Evolutionary conservation across 306 rosid species (phyloP).

Genomic region (Potentilla sterilis): DNA sequence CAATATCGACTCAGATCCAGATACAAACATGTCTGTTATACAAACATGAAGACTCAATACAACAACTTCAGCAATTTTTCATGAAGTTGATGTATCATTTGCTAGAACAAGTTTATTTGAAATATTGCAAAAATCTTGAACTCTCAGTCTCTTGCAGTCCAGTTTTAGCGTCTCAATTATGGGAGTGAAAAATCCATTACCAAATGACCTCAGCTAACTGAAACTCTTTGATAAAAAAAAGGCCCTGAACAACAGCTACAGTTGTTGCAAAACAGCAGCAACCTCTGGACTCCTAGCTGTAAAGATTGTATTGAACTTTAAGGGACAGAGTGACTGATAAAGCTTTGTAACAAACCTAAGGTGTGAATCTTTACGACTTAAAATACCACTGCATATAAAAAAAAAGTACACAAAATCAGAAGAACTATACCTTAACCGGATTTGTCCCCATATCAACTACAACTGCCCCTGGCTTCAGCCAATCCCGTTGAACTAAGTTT

Average conservation of each 20-base stretch:
- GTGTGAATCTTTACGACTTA: not conserved
- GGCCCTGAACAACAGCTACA: too few species aligned
- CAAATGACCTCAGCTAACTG: too few species aligned
- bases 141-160: too few species aligned
- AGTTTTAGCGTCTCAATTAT: too few species aligned
- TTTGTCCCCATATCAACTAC: constrained; percentile 57
- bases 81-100: not conserved
- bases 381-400: not conserved
- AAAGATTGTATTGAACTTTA: not conserved
- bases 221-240: too few species aligned
- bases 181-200: too few species aligned
- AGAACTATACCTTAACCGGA: constrained; percentile 36
- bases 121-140: too few species aligned
- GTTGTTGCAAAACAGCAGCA: too few species aligned
- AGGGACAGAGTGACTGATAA: not conserved
- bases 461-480: constrained; percentile 56
- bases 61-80: not conserved
- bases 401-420: not conserved
- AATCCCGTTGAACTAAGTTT: constrained; percentile 37
- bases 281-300: too few species aligned
- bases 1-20: too few species aligned
- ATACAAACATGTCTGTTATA: too few species aligned
- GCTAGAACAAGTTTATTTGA: not conserved
- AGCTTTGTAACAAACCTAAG: not conserved
- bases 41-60: too few species aligned